These are phyloP conservation scores for Dioszegia aurantiaca DNA, from an alignment of 768 basidiomycete species.

Conservation along the genomic window DNA sequence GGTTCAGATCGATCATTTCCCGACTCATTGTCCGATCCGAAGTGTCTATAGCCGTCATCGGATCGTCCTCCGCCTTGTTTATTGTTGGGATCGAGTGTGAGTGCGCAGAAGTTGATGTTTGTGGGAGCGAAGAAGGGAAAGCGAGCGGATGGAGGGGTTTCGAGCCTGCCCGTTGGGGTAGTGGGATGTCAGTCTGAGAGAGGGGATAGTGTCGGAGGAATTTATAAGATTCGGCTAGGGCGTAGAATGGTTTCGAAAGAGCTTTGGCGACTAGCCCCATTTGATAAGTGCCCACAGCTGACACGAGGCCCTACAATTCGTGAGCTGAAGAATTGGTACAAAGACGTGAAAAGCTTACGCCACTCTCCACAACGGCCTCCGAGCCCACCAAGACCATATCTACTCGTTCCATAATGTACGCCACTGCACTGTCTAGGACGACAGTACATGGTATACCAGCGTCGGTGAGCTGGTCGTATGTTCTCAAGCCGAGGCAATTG, in stretches of 20 bases:
- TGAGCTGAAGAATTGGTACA: background rate
- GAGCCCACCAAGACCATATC: constrained; percentile 95
- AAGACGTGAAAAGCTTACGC: constrained; percentile 55
- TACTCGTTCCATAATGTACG: constrained; percentile 94
- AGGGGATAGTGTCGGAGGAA: constrained; percentile 89
- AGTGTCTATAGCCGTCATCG: constrained; percentile 71
- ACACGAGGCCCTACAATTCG: constrained; percentile 33
- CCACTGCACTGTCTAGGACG: constrained; percentile 92
- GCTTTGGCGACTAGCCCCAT: constrained; percentile 95
- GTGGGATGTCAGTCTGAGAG: constrained; percentile 50
- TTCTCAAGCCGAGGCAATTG: constrained; percentile 66
- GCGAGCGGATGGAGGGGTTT: constrained; percentile 6
- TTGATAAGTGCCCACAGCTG: constrained; percentile 81
- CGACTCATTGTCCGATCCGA: too few species aligned
- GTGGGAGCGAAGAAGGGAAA: constrained; percentile 48
- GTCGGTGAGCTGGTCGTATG: constrained; percentile 78
- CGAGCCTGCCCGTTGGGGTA: constrained; percentile 11
- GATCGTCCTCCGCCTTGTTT: constrained; percentile 55
- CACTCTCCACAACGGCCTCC: constrained; percentile 96
- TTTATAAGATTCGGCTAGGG: constrained; percentile 93
- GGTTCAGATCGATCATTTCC: constrained; percentile 77
- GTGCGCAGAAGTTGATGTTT: too few species aligned
- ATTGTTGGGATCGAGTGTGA: too few species aligned
- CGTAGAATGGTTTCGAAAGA: constrained; percentile 93
- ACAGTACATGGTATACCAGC: constrained; percentile 94